These are phyloP conservation scores for Globisporangium radiosum DNA, from an alignment of 352 stramenopile genomes.

Conservation along the genomic window DNA sequence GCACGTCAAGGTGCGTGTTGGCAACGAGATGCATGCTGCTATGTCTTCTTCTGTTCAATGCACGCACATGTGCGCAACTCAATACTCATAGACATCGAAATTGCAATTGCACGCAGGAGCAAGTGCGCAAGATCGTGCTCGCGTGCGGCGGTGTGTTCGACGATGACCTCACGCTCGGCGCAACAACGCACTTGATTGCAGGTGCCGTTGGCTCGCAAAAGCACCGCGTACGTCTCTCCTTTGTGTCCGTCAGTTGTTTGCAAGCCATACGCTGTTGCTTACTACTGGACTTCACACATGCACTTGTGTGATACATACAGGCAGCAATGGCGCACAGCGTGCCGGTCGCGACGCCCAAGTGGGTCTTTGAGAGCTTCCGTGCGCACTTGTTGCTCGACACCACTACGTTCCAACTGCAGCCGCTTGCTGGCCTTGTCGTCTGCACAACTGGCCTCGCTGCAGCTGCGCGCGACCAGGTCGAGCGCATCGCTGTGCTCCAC, in stretches of 20 bases:
- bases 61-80: slow-evolving; percentile 1
- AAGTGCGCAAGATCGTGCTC: slow-evolving; percentile 63
- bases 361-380: slow-evolving; percentile 66
- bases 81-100: too few species aligned
- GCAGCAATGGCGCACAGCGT: slow-evolving; percentile 40
- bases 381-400: slow-evolving; percentile 34
- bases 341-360: slow-evolving; percentile 36
- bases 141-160: slow-evolving; percentile 51
- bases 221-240: slow-evolving; percentile 30
- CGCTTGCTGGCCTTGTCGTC: slow-evolving; percentile 57
- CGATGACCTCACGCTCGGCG: slow-evolving; percentile 36
- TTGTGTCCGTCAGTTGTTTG: background rate
- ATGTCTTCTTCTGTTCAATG: background rate
- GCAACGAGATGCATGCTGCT: too few species aligned
- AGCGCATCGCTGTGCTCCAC: slow-evolving; percentile 29
- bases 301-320: slow-evolving; percentile 12
- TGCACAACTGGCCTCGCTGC: slow-evolving; percentile 58
- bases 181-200: slow-evolving; percentile 62
- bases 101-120: slow-evolving; percentile 24
- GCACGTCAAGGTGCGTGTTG: slow-evolving; percentile 34
- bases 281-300: background rate
- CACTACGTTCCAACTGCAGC: slow-evolving; percentile 23
- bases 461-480: slow-evolving; percentile 45
- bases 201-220: slow-evolving; percentile 57
- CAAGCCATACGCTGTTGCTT: too few species aligned